phyloP scores from a whole-genome alignment of 768 basidiomycete species.

The Symmetrospora coprosmae region DNA sequence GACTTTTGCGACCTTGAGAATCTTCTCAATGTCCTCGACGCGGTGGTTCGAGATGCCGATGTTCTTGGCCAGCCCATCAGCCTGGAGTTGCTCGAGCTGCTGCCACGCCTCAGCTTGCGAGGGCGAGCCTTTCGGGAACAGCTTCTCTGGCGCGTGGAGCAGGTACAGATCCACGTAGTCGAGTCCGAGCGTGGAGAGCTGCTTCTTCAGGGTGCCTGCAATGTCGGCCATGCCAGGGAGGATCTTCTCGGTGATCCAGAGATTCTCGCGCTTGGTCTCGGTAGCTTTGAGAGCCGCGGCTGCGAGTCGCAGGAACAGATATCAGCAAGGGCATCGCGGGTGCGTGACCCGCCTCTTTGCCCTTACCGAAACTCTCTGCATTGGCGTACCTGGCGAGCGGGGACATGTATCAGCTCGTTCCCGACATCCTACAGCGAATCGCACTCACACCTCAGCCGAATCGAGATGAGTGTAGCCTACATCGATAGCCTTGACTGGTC shows the following conservation, averaged over 20 bases:
- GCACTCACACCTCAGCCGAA: conserved; percentile 3
- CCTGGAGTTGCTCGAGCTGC: conserved; percentile 13
- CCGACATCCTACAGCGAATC: too few species aligned
- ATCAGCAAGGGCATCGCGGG: background rate
- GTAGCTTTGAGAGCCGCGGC: conserved; percentile 3
- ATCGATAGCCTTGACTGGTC: conserved; percentile 5
- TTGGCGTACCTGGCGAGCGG: too few species aligned
- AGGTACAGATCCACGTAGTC: conserved; percentile 23
- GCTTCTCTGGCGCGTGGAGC: conserved; percentile 17
- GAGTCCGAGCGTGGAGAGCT: conserved; percentile 6
- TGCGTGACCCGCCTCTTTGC: too few species aligned
- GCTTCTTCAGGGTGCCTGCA: conserved; percentile 13
- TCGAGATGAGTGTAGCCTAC: conserved; percentile 16
- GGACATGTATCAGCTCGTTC: too few species aligned
- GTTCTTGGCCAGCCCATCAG: conserved; percentile 6
- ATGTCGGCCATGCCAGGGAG: conserved; percentile 13
- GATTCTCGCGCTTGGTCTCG: background rate
- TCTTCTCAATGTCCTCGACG: conserved; percentile 7
- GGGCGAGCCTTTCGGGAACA: conserved; percentile 13
- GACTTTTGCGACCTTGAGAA: conserved; percentile 4
- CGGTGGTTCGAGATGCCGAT: conserved; percentile 23
- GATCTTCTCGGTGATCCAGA: conserved; percentile 20
- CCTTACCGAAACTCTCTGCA: conserved; percentile 1
- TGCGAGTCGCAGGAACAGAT: background rate
- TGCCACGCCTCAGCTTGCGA: conserved; percentile 18